A percentile compares a stretch with the other conserved stretches of the same genome.
phyloP scores from a whole-genome alignment of 768 basidiomycete genomes.

The Ramaria rubella region DNA sequence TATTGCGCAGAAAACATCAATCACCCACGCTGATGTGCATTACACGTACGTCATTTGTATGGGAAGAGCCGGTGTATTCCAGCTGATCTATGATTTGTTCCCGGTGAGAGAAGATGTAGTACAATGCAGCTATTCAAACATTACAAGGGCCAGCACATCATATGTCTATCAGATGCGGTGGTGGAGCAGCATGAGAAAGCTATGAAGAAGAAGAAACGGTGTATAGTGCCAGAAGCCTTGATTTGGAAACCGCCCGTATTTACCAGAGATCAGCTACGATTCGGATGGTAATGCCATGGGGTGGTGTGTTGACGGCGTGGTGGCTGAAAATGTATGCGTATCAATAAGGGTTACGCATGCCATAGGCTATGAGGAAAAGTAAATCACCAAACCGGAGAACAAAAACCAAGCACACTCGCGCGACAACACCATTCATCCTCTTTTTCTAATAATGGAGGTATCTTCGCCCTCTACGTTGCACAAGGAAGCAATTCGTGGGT shows the following conservation, averaged over 20 bases:
- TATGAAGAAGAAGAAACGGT: constrained; percentile 65
- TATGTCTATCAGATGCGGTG: constrained; percentile 85
- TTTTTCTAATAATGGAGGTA: background rate
- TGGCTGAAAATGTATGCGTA: too few relatives aligned
- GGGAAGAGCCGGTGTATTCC: constrained; percentile 8
- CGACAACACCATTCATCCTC: background rate
- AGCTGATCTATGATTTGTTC: constrained; percentile 2
- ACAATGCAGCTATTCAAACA: constrained; percentile 93
- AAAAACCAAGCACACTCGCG: background rate
- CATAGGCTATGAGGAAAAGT: background rate
- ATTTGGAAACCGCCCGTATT: constrained; percentile 96
- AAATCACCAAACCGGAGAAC: too few relatives aligned
- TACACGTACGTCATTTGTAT: constrained; percentile 71
- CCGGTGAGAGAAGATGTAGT: constrained; percentile 58
- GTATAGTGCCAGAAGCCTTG: constrained; percentile 73
- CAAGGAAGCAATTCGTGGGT: background rate
- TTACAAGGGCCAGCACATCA: constrained; percentile 90
- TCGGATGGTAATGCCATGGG: constrained; percentile 37
- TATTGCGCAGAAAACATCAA: constrained; percentile 90
- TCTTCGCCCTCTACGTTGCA: background rate
- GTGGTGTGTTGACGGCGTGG: background rate
- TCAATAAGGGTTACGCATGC: too few relatives aligned
- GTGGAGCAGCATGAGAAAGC: constrained; percentile 87
- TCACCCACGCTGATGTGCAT: constrained; percentile 95
- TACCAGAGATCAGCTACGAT: constrained; percentile 82